Evolutionary conservation across 192 early-diverging fungal species (phyloP), one percentile per base, ranked within the genome.

Genomic region (Chytriomyces hyalinus): DNA sequence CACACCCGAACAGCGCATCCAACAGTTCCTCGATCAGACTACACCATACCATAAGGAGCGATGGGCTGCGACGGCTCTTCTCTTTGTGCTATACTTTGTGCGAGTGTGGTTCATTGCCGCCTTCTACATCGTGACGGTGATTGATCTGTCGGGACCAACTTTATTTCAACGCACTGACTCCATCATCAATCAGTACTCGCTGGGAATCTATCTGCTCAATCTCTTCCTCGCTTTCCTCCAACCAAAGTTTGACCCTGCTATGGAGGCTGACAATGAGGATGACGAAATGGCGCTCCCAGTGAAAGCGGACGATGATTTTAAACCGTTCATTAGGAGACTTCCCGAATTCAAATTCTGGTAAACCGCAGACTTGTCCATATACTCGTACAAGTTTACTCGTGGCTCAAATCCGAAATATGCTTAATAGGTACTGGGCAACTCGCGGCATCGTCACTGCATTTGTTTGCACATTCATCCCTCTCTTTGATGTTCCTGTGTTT

Each of bases 281-380:
- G 88, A 87, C 20, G 92, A 92, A 63, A 90, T 89, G 28, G 90
- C 89, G 17, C 81, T 99, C 69, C 98, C 98, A 0, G 93, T 89
- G 36, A 92, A 92, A 73, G 88, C 83, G 8, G 95, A 97, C 76
- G 96, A 99, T 63, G 98, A 99, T 83, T 99, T 99, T 78, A 87
- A 90, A 50, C 98, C 98, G 8, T 99, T 99, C 81, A 96, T 99
- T 74, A 85, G 98, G 73, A 84, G 98, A 72, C 81, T 99, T 67
- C 97, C 98, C 24, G 98, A 99, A 82, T 98, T 99, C 85, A 99
- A 98, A 86, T 98, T 97, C 78, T 99, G 98, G 98, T 94, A 85
- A 36, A 36, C 36, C 36, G 36, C 36, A 36, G 53, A 57, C 15
- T 13, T 13, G 13, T 57, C 53, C 15, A n/a, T 57, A 13, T 57